Evolutionary conservation across 805 yeast species (phyloP).

Genomic region (Lachancea meyersii): DNA sequence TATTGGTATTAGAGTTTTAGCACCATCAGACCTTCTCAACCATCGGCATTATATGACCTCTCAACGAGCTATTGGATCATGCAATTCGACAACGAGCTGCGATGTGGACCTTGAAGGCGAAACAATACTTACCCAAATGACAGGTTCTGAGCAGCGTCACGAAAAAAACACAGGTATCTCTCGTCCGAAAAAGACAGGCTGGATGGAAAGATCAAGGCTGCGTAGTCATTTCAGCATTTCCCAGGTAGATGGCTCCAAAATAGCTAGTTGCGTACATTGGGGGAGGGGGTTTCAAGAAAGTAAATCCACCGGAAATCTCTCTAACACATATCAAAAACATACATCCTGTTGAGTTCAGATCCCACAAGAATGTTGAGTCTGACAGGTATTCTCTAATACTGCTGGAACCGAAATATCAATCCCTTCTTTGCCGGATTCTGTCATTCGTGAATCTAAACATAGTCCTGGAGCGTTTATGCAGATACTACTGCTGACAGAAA

Average conservation of each 20-base stretch:
- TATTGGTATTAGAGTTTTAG: no score
- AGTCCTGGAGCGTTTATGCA: not conserved
- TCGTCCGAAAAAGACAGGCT: no score
- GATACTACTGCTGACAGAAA: not conserved
- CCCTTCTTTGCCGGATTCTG: not conserved
- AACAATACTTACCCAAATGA: no score
- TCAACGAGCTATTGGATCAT: no score
- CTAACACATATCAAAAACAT: not conserved
- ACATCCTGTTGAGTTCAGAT: not conserved
- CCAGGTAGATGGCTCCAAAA: not conserved
- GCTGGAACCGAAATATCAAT: not conserved
- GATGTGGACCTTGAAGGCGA: no score
- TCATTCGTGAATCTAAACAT: not conserved
- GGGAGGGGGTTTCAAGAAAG: not conserved
- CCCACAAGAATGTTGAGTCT: not conserved
- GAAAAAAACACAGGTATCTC: no score
- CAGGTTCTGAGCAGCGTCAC: no score
- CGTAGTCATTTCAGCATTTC: not conserved
- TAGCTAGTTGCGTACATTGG: not conserved
- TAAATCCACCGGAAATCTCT: constrained; percentile 3
- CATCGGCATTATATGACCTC: no score
- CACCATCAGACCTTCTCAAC: no score
- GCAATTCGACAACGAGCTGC: no score
- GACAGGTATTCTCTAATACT: not conserved
- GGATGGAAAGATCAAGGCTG: not conserved